These are phyloP conservation scores for Monosporozyma servazzii DNA, from an alignment of 805 yeast genomes.

Conservation along the genomic window DNA sequence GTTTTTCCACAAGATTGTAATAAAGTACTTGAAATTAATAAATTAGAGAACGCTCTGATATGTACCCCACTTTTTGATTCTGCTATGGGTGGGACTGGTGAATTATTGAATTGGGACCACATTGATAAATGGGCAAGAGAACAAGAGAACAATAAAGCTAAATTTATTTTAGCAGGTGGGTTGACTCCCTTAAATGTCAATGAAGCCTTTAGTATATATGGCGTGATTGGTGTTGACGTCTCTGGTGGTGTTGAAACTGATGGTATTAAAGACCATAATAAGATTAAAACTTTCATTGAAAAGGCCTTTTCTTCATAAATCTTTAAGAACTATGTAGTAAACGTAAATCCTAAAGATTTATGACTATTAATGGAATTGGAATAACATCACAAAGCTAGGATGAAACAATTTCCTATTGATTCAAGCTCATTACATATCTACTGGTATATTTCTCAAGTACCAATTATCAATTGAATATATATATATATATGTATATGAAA, in stretches of 20 bases:
- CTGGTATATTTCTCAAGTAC: too few relatives aligned
- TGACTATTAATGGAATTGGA: too few relatives aligned
- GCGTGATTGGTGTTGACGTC: slow-evolving; percentile 86
- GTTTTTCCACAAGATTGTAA: slow-evolving; percentile 46
- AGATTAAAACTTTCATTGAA: slow-evolving; percentile 49
- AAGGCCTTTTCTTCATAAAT: neutral
- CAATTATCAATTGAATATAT: too few relatives aligned
- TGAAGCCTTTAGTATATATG: slow-evolving; percentile 40
- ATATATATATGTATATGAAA: too few relatives aligned
- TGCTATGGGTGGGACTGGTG: slow-evolving; percentile 89
- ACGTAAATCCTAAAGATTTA: too few relatives aligned
- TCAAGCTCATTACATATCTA: too few relatives aligned
- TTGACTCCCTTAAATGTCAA: slow-evolving; percentile 64
- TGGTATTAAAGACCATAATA: slow-evolving; percentile 61
- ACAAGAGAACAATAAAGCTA: slow-evolving; percentile 21
- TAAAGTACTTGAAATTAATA: slow-evolving; percentile 27
- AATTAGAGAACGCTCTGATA: slow-evolving; percentile 4
- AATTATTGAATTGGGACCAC: slow-evolving; percentile 61
- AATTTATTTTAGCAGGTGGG: slow-evolving; percentile 82
- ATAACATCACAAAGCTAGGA: too few relatives aligned
- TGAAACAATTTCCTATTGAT: too few relatives aligned
- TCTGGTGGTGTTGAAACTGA: slow-evolving; percentile 87
- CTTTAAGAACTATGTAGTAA: neutral
- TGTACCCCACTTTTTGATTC: slow-evolving; percentile 61
- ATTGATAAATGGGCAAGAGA: slow-evolving; percentile 32